Percentiles rank a stretch among this genome's conserved stretches.
Evolutionary conservation across 176 grass and related monocot genomes (phyloP).

Genomic region (Leersia perrieri): DNA sequence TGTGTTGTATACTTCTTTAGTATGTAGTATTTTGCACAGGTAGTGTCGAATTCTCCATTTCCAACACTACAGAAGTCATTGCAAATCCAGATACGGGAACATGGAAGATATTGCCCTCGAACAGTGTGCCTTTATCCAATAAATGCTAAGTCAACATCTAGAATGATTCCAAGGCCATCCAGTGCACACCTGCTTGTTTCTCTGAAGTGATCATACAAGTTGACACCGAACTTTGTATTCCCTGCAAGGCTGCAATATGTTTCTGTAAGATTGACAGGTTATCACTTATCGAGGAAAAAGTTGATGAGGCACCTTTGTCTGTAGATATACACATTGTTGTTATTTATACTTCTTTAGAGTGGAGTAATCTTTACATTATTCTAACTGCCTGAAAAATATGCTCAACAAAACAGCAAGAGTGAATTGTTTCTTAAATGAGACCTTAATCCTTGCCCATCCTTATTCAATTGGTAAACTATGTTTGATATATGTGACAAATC

Average conservation of each 20-base stretch:
- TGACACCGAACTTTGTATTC: constrained; percentile 20
- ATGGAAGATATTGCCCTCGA: constrained; percentile 34
- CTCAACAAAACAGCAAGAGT: not conserved
- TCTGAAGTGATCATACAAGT: constrained; percentile 40
- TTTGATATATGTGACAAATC: constrained; percentile 18
- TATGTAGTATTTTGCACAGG: constrained; percentile 1
- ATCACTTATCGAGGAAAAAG: not conserved
- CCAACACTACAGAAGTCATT: constrained; percentile 11
- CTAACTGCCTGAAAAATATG: constrained; percentile 4
- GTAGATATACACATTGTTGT: not conserved
- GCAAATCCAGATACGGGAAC: constrained; percentile 33
- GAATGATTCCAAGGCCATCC: constrained; percentile 24
- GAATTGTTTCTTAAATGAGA: constrained; percentile 1
- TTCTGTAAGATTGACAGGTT: constrained; percentile 1
- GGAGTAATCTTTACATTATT: not conserved
- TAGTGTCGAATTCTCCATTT: constrained; percentile 4
- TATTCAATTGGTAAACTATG: constrained; percentile 17
- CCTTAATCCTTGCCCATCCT: constrained; percentile 18
- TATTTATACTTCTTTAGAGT: constrained; percentile 4
- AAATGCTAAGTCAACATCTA: constrained; percentile 49
- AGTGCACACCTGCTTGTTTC: constrained; percentile 24
- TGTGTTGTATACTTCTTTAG: not conserved
- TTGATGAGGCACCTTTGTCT: not conserved
- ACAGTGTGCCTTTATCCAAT: constrained; percentile 48
- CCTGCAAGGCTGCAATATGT: constrained; percentile 23